Conservation (phyloP, 176 grass and related monocot species). For the Oryza punctata region DNA sequence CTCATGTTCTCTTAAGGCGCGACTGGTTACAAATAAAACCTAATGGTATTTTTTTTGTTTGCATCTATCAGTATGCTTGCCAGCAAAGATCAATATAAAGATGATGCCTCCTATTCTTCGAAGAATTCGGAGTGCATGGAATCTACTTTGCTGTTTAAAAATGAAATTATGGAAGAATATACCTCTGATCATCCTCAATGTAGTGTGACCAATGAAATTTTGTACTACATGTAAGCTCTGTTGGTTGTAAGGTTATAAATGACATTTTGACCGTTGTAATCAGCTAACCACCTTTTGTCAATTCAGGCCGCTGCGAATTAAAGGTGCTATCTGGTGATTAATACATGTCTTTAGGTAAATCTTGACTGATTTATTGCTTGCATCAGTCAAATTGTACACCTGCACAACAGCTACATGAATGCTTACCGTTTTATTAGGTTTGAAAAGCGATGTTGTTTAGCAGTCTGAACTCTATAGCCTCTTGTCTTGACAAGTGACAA, state of each 20-base stretch:
- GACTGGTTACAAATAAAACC: constrained; percentile 41
- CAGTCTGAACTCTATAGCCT: not conserved
- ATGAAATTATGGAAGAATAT: not conserved
- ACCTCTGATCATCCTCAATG: not conserved
- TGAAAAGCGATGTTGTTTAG: not conserved
- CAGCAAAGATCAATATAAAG: not conserved
- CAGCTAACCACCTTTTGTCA: constrained; percentile 18
- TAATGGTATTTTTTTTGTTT: constrained; percentile 14
- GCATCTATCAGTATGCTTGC: not conserved
- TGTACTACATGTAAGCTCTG: not conserved
- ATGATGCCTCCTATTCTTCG: not conserved
- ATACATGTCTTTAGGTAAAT: constrained; percentile 25
- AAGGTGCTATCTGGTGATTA: constrained; percentile 14
- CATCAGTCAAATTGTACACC: constrained; percentile 1
- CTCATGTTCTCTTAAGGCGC: constrained; percentile 75
- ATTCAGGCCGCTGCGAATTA: constrained; percentile 6
- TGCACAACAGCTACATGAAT: constrained; percentile 28
- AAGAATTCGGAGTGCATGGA: not conserved
- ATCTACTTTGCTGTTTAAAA: not conserved
- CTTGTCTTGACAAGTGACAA: not conserved
- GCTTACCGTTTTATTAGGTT: constrained; percentile 15
- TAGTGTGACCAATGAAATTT: not conserved
- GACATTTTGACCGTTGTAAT: constrained; percentile 25
- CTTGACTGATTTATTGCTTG: constrained; percentile 19
- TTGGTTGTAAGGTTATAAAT: constrained; percentile 26